Conservation (phyloP, 208 protist genomes). For the Trypanosoma brucei region DNA sequence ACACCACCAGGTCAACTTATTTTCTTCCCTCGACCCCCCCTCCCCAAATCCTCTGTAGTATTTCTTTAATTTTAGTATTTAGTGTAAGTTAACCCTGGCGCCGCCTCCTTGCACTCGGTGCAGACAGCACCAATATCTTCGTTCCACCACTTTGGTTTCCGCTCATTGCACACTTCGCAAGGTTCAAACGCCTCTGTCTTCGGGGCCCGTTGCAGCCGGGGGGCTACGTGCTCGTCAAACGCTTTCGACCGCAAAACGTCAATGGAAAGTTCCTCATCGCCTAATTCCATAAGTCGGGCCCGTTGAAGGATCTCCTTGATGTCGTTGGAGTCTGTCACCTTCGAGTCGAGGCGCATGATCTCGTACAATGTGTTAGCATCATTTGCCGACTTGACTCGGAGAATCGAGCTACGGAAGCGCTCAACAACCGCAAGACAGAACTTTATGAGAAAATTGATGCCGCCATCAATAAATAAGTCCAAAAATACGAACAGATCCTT, state of each 20-base stretch:
- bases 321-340: conserved; percentile 45
- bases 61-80: conserved; percentile 37
- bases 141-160: conserved; percentile 65
- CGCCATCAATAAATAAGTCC: conserved; percentile 76
- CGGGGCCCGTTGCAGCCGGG: conserved; percentile 70
- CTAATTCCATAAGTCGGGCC: conserved; percentile 63
- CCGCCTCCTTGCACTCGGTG: conserved; percentile 45
- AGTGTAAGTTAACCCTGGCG: conserved; percentile 38
- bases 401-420: conserved; percentile 72
- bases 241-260: conserved; percentile 60
- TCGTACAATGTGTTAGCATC: conserved; percentile 77
- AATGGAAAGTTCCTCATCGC: conserved; percentile 43
- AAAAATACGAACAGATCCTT: conserved; percentile 81
- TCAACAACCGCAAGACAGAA: conserved; percentile 83
- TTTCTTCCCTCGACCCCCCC: background rate
- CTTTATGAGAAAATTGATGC: conserved; percentile 73
- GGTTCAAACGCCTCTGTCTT: conserved; percentile 83
- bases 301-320: conserved; percentile 56
- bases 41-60: background rate
- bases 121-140: conserved; percentile 78
- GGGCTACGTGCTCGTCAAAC: conserved; percentile 67
- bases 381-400: conserved; percentile 42
- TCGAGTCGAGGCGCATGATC: conserved; percentile 82
- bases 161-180: conserved; percentile 67
- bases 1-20: background rate